A percentile compares a stretch with the other conserved stretches of the same genome.
These are phyloP conservation scores for Fusarium falciforme DNA, from an alignment of 2,329 filamentous ascomycete species.

Conservation along the genomic window DNA sequence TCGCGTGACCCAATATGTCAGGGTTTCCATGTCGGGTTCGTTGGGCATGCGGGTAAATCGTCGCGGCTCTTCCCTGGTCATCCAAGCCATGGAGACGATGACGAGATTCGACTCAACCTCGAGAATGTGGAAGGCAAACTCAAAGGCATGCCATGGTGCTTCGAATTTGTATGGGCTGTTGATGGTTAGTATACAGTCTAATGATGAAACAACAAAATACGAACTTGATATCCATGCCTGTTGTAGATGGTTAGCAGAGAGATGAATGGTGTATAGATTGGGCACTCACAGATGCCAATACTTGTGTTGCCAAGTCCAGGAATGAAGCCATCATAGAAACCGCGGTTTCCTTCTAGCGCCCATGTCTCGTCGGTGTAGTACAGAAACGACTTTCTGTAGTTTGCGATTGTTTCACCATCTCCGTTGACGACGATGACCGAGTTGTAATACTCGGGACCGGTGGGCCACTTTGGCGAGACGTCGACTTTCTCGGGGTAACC, in stretches of 20 bases:
- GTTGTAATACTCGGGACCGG: constrained; percentile 66
- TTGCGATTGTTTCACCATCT: constrained; percentile 69
- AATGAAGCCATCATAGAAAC: constrained; percentile 61
- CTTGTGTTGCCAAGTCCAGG: constrained; percentile 62
- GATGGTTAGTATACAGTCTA: constrained; percentile 4
- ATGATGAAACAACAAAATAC: background rate
- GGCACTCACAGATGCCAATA: constrained; percentile 66
- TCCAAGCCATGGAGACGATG: constrained; percentile 82
- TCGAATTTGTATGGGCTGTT: constrained; percentile 52
- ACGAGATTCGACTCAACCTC: constrained; percentile 69
- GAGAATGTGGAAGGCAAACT: constrained; percentile 67
- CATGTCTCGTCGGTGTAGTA: constrained; percentile 72
- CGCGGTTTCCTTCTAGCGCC: constrained; percentile 65
- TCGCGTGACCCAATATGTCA: constrained; percentile 80
- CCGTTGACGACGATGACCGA: constrained; percentile 64
- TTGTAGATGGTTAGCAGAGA: background rate
- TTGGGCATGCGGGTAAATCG: constrained; percentile 59
- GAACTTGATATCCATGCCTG: constrained; percentile 69
- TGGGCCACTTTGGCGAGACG: constrained; percentile 60
- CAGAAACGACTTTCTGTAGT: constrained; percentile 71
- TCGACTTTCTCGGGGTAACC: constrained; percentile 81
- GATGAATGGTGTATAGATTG: background rate
- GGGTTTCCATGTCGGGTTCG: constrained; percentile 77
- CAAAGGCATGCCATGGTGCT: constrained; percentile 53
- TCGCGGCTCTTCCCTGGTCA: constrained; percentile 66